Percentiles rank a stretch among this genome's conserved stretches.
Evolutionary conservation across 495 filamentous ascomycete species (phyloP).

Genomic region (Daldinia decipiens): DNA sequence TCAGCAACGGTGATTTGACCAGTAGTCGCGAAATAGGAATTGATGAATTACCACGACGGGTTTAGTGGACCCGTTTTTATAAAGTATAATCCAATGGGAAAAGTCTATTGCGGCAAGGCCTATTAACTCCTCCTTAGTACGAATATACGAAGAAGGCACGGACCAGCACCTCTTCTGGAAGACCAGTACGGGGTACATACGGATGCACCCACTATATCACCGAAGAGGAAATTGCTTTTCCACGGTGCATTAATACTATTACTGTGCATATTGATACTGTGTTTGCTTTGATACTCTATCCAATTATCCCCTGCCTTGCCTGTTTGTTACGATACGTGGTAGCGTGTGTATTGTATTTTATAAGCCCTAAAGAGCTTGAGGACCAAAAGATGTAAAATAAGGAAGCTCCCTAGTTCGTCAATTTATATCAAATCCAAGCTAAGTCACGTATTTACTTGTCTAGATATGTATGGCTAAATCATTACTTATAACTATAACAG

Average conservation of each 20-base stretch:
- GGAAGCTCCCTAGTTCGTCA: neutral
- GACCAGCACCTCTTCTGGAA: constrained; percentile 27
- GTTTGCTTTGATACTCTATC: neutral
- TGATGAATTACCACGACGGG: constrained; percentile 38
- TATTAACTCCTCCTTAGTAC: constrained; percentile 16
- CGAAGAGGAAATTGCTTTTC: constrained; percentile 6
- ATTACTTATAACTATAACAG: no score
- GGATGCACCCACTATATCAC: constrained; percentile 9
- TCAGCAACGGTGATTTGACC: constrained; percentile 35
- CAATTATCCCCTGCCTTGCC: neutral
- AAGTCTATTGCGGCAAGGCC: constrained; percentile 4
- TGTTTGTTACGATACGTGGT: constrained; percentile 1
- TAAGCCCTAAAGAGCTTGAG: neutral
- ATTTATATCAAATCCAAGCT: constrained; percentile 8
- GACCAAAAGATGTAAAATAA: neutral
- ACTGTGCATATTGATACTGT: neutral
- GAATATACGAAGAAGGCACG: constrained; percentile 22
- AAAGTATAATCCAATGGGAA: constrained; percentile 27
- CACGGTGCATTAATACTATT: neutral
- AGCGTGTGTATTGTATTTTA: neutral
- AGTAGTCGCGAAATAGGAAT: constrained; percentile 43
- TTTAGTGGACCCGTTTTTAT: constrained; percentile 22
- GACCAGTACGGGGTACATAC: constrained; percentile 2
- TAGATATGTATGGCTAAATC: neutral
- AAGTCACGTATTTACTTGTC: neutral